Evolutionary conservation across 805 yeast species (phyloP).

Genomic region (Nakazawaea sp.): DNA sequence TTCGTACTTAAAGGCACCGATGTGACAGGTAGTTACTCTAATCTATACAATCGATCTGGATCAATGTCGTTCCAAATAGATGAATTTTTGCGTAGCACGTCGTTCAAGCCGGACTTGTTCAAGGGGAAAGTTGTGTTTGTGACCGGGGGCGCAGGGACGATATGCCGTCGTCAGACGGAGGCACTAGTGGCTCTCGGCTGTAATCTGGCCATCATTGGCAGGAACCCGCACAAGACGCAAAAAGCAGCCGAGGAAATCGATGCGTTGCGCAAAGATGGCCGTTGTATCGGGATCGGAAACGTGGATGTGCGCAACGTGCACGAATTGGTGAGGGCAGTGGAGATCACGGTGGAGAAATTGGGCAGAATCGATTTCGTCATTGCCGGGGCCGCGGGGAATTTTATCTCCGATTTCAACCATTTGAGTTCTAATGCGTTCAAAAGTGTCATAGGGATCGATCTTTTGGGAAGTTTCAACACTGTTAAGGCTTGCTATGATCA

Average conservation of each 20-base stretch:
- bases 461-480: conserved; percentile 85
- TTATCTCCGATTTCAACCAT: conserved; percentile 70
- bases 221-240: conserved; percentile 61
- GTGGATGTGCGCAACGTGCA: conserved; percentile 74
- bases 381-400: conserved; percentile 97
- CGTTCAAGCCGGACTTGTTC: conserved; percentile 58
- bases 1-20: no score
- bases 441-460: conserved; percentile 79
- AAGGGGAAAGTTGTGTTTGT: conserved; percentile 82
- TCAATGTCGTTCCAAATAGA: neutral
- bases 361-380: conserved; percentile 84
- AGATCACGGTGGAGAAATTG: conserved; percentile 53
- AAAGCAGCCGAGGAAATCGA: conserved; percentile 62
- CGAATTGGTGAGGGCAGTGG: conserved; percentile 57
- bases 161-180: conserved; percentile 84
- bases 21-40: no score
- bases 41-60: no score
- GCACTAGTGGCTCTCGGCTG: conserved; percentile 83
- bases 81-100: conserved; percentile 3
- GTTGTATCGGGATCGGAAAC: conserved; percentile 63
- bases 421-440: conserved; percentile 83
- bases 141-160: conserved; percentile 97
- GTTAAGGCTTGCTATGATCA: conserved; percentile 73
- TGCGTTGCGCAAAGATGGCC: conserved; percentile 48
- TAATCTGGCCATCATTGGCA: conserved; percentile 78